Evolutionary conservation across 1,284 basidiomycete genomes (phyloP).

Genomic region (Trametes versicolor): DNA sequence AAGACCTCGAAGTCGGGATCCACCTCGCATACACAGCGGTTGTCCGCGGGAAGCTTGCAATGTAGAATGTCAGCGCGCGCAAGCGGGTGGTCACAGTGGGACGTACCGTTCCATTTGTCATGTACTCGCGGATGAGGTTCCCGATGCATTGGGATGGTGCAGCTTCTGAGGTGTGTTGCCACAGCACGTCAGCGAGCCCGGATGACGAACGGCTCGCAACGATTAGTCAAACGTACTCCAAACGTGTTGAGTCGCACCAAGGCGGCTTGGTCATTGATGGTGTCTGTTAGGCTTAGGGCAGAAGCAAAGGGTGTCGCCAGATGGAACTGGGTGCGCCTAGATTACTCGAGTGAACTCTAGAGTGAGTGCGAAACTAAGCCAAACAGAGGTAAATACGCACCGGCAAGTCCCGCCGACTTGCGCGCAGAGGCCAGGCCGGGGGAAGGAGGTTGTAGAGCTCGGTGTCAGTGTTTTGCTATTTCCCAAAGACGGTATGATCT

Average conservation of each 20-base stretch:
- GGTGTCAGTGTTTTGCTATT: too few species aligned
- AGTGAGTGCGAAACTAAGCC: too few species aligned
- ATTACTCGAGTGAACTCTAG: too few species aligned
- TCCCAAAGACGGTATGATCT: too few species aligned
- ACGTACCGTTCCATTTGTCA: slow-evolving; percentile 15
- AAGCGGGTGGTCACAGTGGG: neutral
- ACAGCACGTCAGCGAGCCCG: neutral
- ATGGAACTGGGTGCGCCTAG: slow-evolving; percentile 22
- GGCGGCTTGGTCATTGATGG: slow-evolving; percentile 27
- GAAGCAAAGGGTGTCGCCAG: slow-evolving; percentile 34
- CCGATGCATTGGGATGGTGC: slow-evolving; percentile 7
- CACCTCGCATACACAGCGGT: slow-evolving; percentile 5
- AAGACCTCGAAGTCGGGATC: slow-evolving; percentile 10
- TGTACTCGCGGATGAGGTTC: neutral
- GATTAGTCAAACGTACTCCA: slow-evolving; percentile 24
- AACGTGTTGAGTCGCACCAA: slow-evolving; percentile 36
- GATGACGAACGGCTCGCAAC: too few species aligned
- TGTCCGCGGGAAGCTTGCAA: slow-evolving; percentile 5
- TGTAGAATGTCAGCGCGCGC: neutral
- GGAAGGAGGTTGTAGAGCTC: too few species aligned
- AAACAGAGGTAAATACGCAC: too few species aligned
- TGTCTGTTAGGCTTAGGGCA: slow-evolving; percentile 30
- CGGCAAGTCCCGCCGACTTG: too few species aligned
- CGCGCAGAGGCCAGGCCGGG: too few species aligned
- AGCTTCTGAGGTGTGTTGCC: slow-evolving; percentile 10